These are phyloP conservation scores for Umbellularia californica DNA, from an alignment of 164 flowering plant genomes.

Conservation along the genomic window DNA sequence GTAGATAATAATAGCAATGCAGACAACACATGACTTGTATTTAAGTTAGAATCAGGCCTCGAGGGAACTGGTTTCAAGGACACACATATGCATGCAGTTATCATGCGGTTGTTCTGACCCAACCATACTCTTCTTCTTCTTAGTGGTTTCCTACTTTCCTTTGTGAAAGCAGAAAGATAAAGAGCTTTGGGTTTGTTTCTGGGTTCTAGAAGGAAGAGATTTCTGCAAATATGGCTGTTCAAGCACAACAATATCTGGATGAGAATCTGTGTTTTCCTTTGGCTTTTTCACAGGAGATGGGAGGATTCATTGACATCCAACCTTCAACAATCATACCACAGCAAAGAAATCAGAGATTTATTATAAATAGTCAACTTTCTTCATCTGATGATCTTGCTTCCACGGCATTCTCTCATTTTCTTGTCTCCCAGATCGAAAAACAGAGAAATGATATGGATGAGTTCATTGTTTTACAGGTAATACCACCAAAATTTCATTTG, in stretches of 20 bases:
- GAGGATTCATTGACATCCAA: constrained; percentile 7
- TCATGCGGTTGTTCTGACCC: constrained; percentile 8
- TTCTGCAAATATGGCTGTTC: constrained; percentile 46
- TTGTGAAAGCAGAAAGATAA: not conserved
- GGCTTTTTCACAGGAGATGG: constrained; percentile 16
- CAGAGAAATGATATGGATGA: constrained; percentile 44
- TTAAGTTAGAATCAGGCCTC: not conserved
- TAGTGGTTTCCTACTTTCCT: not conserved
- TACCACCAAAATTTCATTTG: not conserved
- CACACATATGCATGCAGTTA: not conserved
- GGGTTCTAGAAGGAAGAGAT: not conserved
- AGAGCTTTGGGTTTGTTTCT: not conserved
- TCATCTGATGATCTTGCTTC: constrained; percentile 10
- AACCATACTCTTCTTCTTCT: constrained; percentile 1
- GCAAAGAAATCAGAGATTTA: constrained; percentile 4
- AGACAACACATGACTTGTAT: not conserved
- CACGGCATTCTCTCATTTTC: constrained; percentile 22
- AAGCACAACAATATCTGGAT: constrained; percentile 37
- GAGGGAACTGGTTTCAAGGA: not conserved
- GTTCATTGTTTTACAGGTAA: constrained; percentile 45
- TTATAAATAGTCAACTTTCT: constrained; percentile 5
- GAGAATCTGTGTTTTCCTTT: constrained; percentile 19
- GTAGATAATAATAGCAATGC: not conserved
- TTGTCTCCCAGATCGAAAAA: constrained; percentile 27
- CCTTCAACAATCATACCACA: constrained; percentile 12